These are phyloP conservation scores for Pestalotiopsis sp. DNA, from an alignment of 2,329 filamentous ascomycete species.

Conservation along the genomic window DNA sequence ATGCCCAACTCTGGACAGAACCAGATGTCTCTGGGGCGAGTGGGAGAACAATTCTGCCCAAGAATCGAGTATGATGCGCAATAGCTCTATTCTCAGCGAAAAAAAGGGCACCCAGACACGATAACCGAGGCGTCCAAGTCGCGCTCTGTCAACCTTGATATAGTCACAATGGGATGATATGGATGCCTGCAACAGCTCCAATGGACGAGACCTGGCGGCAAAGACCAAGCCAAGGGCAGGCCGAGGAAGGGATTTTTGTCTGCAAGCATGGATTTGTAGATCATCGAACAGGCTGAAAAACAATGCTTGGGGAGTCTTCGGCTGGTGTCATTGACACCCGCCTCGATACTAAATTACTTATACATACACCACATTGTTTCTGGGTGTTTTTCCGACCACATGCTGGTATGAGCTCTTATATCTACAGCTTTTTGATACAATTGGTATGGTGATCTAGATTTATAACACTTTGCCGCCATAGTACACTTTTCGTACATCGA, in stretches of 20 bases:
- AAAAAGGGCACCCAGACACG: too few relatives aligned
- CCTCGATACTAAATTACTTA: not conserved
- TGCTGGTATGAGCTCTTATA: slow-evolving; percentile 5
- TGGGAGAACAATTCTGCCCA: too few relatives aligned
- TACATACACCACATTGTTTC: not conserved
- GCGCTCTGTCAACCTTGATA: too few relatives aligned
- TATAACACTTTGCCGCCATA: slow-evolving; percentile 79
- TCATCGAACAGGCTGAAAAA: not conserved
- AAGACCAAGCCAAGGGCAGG: not conserved
- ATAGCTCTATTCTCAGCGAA: too few relatives aligned
- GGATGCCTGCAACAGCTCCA: too few relatives aligned
- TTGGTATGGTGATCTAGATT: slow-evolving; percentile 13
- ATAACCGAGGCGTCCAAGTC: too few relatives aligned
- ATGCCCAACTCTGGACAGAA: too few relatives aligned
- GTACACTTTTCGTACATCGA: slow-evolving; percentile 96
- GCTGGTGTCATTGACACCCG: not conserved
- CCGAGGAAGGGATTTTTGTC: not conserved
- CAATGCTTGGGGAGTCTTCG: not conserved
- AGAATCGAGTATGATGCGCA: too few relatives aligned
- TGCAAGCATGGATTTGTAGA: not conserved
- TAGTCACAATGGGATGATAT: too few relatives aligned
- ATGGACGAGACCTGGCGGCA: not conserved
- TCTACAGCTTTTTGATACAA: slow-evolving; percentile 14
- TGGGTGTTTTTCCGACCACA: not conserved
- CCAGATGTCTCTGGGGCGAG: too few relatives aligned